Percentiles rank a stretch among this genome's conserved stretches.
Evolutionary conservation across 306 rosid genomes (phyloP).

Genomic region (Amphicarpaea edgeworthii): DNA sequence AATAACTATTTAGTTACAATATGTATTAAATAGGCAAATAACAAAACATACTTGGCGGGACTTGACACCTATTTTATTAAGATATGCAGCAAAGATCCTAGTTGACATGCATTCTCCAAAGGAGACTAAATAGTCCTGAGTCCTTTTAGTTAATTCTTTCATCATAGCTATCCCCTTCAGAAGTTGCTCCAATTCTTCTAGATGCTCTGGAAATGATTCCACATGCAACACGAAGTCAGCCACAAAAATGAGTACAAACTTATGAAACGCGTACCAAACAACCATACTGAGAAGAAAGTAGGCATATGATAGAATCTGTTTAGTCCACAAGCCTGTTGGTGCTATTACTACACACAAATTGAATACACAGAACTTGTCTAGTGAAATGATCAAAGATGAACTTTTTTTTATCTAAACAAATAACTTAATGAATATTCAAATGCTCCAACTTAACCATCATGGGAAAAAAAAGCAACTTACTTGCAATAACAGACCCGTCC

Average conservation of each 20-base stretch:
- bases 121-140: conserved; percentile 94
- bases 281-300: conserved; percentile 24
- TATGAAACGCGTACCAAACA: conserved; percentile 19
- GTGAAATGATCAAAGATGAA: background rate
- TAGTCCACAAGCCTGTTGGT: conserved; percentile 13
- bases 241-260: conserved; percentile 34
- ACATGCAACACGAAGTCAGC: conserved; percentile 32
- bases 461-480: conserved; percentile 59
- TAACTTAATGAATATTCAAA: background rate
- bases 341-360: conserved; percentile 1
- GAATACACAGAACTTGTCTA: background rate
- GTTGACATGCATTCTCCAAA: conserved; percentile 99
- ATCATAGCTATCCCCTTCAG: conserved; percentile 96
- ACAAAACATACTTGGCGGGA: conserved; percentile 81
- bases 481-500: conserved; percentile 63
- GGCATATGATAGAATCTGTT: conserved; percentile 1
- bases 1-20: background rate
- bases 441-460: conserved; percentile 30
- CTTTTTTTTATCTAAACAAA: background rate
- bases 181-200: conserved; percentile 92
- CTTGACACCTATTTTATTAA: conserved; percentile 72
- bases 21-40: conserved; percentile 33
- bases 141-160: conserved; percentile 91
- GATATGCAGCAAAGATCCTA: conserved; percentile 91
- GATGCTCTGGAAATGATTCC: conserved; percentile 63